Conservation (phyloP, 2,329 filamentous ascomycete genomes). For the Coleophoma crateriformis region DNA sequence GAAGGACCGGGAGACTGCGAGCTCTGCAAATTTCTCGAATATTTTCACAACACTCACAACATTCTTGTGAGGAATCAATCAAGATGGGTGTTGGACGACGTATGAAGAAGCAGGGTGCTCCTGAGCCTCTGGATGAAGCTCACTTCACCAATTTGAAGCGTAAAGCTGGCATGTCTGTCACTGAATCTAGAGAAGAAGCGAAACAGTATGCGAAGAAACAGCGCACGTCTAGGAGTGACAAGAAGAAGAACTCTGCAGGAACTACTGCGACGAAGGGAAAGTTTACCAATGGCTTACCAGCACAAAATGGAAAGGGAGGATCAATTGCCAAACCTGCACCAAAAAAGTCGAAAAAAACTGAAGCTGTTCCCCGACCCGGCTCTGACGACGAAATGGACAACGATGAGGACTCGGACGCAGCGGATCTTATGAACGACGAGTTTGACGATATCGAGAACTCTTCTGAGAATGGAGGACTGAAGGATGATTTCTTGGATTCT, state of each 20-base stretch:
- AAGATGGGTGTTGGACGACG: constrained; percentile 85
- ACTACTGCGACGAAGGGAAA: constrained; percentile 26
- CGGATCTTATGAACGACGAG: constrained; percentile 39
- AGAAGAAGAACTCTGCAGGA: constrained; percentile 25
- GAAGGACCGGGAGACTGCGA: not conserved
- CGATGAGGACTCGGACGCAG: constrained; percentile 39
- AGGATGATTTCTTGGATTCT: constrained; percentile 52
- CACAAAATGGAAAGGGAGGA: constrained; percentile 20
- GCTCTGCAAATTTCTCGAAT: not conserved
- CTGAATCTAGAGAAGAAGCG: constrained; percentile 46
- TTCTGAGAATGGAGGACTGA: constrained; percentile 31
- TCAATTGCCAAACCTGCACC: constrained; percentile 27
- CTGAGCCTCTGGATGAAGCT: constrained; percentile 75
- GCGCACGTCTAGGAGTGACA: constrained; percentile 44
- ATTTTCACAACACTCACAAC: constrained; percentile 1
- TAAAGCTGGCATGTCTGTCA: constrained; percentile 68
- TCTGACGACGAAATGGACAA: constrained; percentile 34
- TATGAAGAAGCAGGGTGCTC: constrained; percentile 93
- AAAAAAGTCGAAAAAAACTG: constrained; percentile 28
- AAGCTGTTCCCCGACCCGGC: constrained; percentile 35
- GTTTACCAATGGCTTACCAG: constrained; percentile 28
- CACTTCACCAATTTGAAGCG: constrained; percentile 77
- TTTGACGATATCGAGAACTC: constrained; percentile 29
- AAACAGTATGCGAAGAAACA: constrained; percentile 47
- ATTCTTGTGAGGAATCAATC: constrained; percentile 12